Percentiles rank a stretch among this genome's conserved stretches.
Evolutionary conservation across 441 rosid species (phyloP).

Genomic region (Euphorbia corollata): DNA sequence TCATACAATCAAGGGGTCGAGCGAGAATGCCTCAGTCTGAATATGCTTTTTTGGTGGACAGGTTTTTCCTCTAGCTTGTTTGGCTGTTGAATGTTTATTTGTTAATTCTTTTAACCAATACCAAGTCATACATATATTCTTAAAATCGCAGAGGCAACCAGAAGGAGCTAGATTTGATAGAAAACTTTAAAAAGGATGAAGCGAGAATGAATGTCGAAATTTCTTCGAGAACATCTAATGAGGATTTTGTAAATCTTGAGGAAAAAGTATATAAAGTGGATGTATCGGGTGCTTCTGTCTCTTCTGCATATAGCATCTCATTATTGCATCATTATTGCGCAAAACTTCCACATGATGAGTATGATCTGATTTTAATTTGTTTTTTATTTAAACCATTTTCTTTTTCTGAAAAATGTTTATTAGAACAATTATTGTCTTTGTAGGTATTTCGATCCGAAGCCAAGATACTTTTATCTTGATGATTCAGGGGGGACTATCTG

Average conservation of each 20-base stretch:
- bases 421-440: constrained; percentile 23
- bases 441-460: constrained; percentile 86
- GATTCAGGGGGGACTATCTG: constrained; percentile 71
- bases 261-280: constrained; percentile 67
- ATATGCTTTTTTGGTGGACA: constrained; percentile 90
- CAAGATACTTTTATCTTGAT: constrained; percentile 63
- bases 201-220: constrained; percentile 70
- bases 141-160: constrained; percentile 55
- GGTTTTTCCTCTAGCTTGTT: constrained; percentile 37
- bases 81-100: constrained; percentile 12
- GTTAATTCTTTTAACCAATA: constrained; percentile 8
- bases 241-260: constrained; percentile 37
- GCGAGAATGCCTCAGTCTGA: constrained; percentile 96
- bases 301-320: constrained; percentile 79
- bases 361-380: constrained; percentile 27
- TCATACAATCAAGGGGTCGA: constrained; percentile 99
- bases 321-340: constrained; percentile 79
- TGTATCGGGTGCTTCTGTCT: constrained; percentile 69
- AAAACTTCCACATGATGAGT: constrained; percentile 93
- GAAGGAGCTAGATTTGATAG: constrained; percentile 68
- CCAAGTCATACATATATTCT: constrained; percentile 18
- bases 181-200: constrained; percentile 54
- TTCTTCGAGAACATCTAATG: constrained; percentile 54
- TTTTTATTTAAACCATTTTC: constrained; percentile 17
- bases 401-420: constrained; percentile 6